A percentile compares a stretch with the other conserved stretches of the same genome.
Evolutionary conservation across 768 basidiomycete genomes (phyloP).

Genomic region (Mycena kentingensis): DNA sequence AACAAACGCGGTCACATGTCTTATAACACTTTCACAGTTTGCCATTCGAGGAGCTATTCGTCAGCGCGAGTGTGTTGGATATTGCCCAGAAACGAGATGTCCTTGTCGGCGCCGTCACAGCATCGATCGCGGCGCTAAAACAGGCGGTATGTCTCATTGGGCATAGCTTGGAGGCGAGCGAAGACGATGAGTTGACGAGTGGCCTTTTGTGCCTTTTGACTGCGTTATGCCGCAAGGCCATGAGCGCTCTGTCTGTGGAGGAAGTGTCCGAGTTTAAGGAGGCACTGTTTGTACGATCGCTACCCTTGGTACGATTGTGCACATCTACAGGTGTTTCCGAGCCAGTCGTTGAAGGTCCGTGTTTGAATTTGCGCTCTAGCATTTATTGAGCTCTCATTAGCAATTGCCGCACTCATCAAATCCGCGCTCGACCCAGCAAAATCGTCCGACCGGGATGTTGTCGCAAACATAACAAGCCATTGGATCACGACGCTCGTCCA

Average conservation of each 20-base stretch:
- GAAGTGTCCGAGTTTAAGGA: constrained; percentile 44
- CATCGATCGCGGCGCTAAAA: constrained; percentile 35
- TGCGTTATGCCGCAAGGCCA: constrained; percentile 19
- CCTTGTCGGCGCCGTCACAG: constrained; percentile 33
- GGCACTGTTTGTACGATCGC: constrained; percentile 36
- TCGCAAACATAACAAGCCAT: constrained; percentile 41
- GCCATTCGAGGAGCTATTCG: constrained; percentile 49
- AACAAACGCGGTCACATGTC: neutral
- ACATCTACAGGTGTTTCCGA: constrained; percentile 28
- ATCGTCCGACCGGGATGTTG: constrained; percentile 39
- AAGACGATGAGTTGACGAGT: constrained; percentile 25
- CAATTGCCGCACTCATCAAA: constrained; percentile 42
- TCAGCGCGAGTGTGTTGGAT: constrained; percentile 32
- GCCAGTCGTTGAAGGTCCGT: constrained; percentile 38
- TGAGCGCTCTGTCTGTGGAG: constrained; percentile 31
- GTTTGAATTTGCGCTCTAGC: neutral
- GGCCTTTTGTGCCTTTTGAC: constrained; percentile 44
- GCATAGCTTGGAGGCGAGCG: constrained; percentile 34
- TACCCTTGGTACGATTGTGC: constrained; percentile 38
- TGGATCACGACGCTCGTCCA: constrained; percentile 39
- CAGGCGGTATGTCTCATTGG: constrained; percentile 39
- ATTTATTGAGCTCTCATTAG: constrained; percentile 33
- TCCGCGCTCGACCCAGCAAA: constrained; percentile 39
- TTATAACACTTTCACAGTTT: constrained; percentile 26
- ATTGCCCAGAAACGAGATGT: constrained; percentile 30